These are phyloP conservation scores for Hapsidospora chrysogenum DNA, from an alignment of 495 filamentous ascomycete species.

Conservation along the genomic window DNA sequence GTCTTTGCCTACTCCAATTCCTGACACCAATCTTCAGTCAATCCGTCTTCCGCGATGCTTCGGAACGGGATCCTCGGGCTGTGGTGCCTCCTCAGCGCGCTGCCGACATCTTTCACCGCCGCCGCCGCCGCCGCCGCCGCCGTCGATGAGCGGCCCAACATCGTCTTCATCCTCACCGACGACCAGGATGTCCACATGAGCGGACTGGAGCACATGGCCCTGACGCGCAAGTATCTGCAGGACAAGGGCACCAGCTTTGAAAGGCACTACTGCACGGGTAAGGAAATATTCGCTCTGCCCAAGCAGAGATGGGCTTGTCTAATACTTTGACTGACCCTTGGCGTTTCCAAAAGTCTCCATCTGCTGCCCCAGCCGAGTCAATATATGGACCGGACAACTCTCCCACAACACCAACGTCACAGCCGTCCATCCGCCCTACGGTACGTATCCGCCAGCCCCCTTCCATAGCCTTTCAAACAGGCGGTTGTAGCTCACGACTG, in stretches of 20 bases:
- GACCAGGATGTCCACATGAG: conserved; percentile 48
- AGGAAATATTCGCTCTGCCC: no score
- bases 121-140: no score
- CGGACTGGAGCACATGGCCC: conserved; percentile 40
- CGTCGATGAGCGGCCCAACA: conserved; percentile 32
- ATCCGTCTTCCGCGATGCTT: no score
- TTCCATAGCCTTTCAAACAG: not conserved
- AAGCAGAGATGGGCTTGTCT: not conserved
- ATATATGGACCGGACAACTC: conserved; percentile 45
- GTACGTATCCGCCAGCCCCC: conserved; percentile 14
- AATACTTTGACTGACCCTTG: not conserved
- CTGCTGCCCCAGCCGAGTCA: conserved; percentile 49
- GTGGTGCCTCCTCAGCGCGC: no score
- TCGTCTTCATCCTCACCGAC: conserved; percentile 49
- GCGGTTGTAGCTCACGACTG: not conserved
- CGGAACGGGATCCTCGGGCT: no score
- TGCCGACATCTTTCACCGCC: no score
- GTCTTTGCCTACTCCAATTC: no score
- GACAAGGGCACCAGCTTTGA: conserved; percentile 37
- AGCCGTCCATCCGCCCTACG: conserved; percentile 45
- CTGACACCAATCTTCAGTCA: no score
- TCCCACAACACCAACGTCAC: conserved; percentile 68
- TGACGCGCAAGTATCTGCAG: conserved; percentile 31
- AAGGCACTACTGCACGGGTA: conserved; percentile 39
- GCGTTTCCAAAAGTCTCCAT: conserved; percentile 15